A percentile compares a stretch with the other conserved stretches of the same genome.
Evolutionary conservation across 2,329 filamentous ascomycete genomes (phyloP).

Genomic region (Penicillium italicum): DNA sequence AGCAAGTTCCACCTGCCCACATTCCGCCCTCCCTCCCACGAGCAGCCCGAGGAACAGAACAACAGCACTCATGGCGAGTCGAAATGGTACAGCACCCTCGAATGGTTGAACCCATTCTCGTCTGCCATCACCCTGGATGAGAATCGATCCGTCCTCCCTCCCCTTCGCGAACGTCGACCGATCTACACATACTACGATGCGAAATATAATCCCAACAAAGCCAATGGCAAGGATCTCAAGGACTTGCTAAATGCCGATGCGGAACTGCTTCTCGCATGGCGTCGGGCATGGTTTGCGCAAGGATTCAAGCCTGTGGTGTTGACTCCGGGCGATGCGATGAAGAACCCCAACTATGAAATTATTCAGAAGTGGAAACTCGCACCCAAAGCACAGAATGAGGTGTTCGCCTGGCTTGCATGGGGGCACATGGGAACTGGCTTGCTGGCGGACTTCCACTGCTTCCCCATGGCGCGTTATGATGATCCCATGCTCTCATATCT

Average conservation of each 20-base stretch:
- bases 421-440: conserved; percentile 83
- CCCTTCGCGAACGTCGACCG: conserved; percentile 63
- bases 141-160: conserved; percentile 76
- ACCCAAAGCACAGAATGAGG: conserved; percentile 61
- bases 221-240: conserved; percentile 54
- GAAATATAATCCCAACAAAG: conserved; percentile 38
- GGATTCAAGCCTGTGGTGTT: conserved; percentile 85
- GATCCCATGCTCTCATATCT: conserved; percentile 70
- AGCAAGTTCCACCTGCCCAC: conserved; percentile 58
- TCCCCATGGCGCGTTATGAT: conserved; percentile 77
- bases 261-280: conserved; percentile 78
- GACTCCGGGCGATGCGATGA: conserved; percentile 73
- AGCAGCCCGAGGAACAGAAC: conserved; percentile 66
- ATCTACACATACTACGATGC: conserved; percentile 92
- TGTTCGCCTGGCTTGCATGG: conserved; percentile 90
- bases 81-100: conserved; percentile 84
- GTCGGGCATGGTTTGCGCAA: conserved; percentile 91
- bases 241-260: conserved; percentile 69
- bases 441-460: conserved; percentile 70
- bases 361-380: conserved; percentile 60
- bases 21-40: conserved; percentile 67
- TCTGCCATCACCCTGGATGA: conserved; percentile 75
- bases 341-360: conserved; percentile 72
- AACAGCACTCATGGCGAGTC: conserved; percentile 76
- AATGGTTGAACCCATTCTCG: conserved; percentile 88